These are phyloP conservation scores for Arthrobotrys pseudoclavata DNA, from an alignment of 2,329 filamentous ascomycete genomes.

Conservation along the genomic window DNA sequence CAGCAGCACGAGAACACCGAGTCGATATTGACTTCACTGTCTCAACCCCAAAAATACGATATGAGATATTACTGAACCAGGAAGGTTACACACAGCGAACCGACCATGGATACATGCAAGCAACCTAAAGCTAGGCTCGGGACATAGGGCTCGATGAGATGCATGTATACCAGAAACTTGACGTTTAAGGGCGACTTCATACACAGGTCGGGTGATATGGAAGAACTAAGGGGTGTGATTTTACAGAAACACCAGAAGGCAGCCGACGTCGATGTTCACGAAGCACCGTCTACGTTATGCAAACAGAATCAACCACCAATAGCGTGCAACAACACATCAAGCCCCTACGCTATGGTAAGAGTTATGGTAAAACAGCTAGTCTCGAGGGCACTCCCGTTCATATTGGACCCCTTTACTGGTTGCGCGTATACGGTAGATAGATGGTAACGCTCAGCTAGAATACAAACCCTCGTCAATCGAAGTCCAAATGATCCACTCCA, in stretches of 20 bases:
- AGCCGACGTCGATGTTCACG: not conserved
- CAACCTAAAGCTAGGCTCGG: not conserved
- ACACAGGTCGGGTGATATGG: too few relatives aligned
- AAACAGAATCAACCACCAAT: not conserved
- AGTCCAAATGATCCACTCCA: not conserved
- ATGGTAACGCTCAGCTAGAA: not conserved
- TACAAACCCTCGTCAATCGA: not conserved
- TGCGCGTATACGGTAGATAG: not conserved
- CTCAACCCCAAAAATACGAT: not conserved
- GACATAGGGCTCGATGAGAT: not conserved
- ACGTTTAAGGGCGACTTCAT: too few relatives aligned
- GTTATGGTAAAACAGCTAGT: not conserved
- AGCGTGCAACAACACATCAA: conserved; percentile 10
- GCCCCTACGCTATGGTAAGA: not conserved
- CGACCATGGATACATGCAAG: not conserved
- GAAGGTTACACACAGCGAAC: conserved; percentile 23
- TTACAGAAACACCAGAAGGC: not conserved
- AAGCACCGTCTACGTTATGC: conserved; percentile 7
- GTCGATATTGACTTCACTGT: not conserved
- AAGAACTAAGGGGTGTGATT: too few relatives aligned
- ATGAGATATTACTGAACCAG: conserved; percentile 16
- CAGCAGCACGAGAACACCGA: not conserved
- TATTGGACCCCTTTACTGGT: not conserved
- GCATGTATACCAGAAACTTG: not conserved
- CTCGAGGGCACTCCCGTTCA: not conserved